Evolutionary conservation across 2,329 filamentous ascomycete genomes (phyloP), one percentile per base, ranked within the genome.

Genomic region (Trichophyton simii): DNA sequence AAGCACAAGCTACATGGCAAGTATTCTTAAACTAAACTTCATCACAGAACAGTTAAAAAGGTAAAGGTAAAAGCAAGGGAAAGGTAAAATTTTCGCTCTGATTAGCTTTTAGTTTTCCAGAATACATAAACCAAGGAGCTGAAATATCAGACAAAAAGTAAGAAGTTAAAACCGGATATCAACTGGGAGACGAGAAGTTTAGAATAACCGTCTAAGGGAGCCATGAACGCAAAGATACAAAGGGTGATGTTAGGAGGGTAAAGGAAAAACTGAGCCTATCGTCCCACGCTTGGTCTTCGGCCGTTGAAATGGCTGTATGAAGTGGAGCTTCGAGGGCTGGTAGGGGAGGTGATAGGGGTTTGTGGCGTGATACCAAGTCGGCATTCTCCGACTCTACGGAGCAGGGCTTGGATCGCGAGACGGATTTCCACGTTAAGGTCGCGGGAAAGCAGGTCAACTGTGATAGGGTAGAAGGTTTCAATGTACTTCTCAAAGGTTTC

Each of bases 351-450:
- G 7, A 63, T 18, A n/a, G 67, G 67, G 41, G 70, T 61, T 34
- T 59, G 64, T 6, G 63, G 61, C 57, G 76, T 70, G 65, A 83
- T 74, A 6, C 79, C 80, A 59, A 84, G 70, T 62, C 76, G 77
- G 60, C 88, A 83, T 75, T 97, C 92, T 59, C 94, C 95, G 1
- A 97, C 87, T 42, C 91, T 81, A 67, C 87, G 81, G 64, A 96
- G 79, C 25, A 97, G 80, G 0, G 84, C 82, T 64, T 96, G 85
- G 48, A 99, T 79, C 0, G 89, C 87, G 8, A 83, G 75, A 63
- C 95, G 84, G 36, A 97, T 79, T 65, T 99, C 94, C 1, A 81
- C 72, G 9, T 85, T 89, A 67, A 96, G 81, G 66, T 97, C 92
- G 63, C 89, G 88, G 64, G 82, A 83, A 61, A 99, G 78, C 15